phyloP scores from a whole-genome alignment of 2,329 filamentous ascomycete species.

The Penicillium sp. region DNA sequence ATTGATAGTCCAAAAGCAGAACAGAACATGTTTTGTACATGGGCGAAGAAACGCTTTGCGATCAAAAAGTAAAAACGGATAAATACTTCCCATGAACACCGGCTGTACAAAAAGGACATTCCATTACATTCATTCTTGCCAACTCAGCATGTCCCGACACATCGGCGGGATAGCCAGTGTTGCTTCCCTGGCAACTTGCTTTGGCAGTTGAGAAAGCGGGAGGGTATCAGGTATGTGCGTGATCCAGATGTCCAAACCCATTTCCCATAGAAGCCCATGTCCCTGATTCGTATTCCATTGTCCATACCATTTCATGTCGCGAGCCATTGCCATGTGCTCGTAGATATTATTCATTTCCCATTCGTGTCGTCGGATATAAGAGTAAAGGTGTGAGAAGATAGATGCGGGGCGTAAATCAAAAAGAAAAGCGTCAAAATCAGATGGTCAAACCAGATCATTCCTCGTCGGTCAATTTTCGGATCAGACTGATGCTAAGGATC shows the following conservation, averaged over 20 bases:
- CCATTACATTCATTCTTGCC: slow-evolving; percentile 5
- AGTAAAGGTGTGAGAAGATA: slow-evolving; percentile 6
- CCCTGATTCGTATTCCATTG: slow-evolving; percentile 12
- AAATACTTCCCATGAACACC: slow-evolving; percentile 9
- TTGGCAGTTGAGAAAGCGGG: neutral
- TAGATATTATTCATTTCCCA: slow-evolving; percentile 26
- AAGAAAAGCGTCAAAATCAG: slow-evolving; percentile 6
- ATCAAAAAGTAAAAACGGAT: neutral
- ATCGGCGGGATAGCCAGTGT: neutral
- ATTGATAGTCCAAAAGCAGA: neutral
- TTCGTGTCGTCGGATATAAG: slow-evolving; percentile 22
- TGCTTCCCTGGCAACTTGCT: neutral
- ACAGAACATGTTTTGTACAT: slow-evolving; percentile 16
- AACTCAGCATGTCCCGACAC: neutral
- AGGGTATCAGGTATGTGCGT: slow-evolving; percentile 20
- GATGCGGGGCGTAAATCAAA: slow-evolving; percentile 10
- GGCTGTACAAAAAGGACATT: slow-evolving; percentile 12
- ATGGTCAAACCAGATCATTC: slow-evolving; percentile 16
- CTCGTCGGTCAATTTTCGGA: slow-evolving; percentile 57
- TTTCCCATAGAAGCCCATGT: slow-evolving; percentile 6
- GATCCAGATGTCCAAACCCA: slow-evolving; percentile 15
- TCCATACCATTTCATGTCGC: slow-evolving; percentile 13
- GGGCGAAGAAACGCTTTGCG: slow-evolving; percentile 5
- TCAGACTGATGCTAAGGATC: slow-evolving; percentile 85
- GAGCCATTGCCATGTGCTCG: slow-evolving; percentile 14